These are phyloP conservation scores for Senecio squalidus DNA, from an alignment of 140 eudicot species.

Conservation along the genomic window DNA sequence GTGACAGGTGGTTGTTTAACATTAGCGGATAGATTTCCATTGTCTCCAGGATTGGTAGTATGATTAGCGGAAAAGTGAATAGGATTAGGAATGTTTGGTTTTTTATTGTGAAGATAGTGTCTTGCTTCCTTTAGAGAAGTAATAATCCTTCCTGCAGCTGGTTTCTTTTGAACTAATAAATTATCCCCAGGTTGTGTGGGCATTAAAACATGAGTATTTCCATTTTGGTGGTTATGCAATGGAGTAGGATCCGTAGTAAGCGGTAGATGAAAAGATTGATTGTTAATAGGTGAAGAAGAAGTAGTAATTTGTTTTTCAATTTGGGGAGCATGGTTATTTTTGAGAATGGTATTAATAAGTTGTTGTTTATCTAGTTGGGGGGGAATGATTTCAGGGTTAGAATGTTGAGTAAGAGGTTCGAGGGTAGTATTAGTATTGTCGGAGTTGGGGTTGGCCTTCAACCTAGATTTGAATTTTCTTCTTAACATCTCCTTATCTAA, in stretches of 20 bases:
- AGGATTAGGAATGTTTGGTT: slow-evolving; percentile 16
- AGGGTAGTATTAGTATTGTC: too few species aligned
- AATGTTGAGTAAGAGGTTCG: slow-evolving; percentile 42
- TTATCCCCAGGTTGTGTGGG: too few species aligned
- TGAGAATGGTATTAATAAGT: slow-evolving; percentile 46
- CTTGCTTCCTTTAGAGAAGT: slow-evolving; percentile 78
- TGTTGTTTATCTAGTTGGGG: slow-evolving; percentile 67
- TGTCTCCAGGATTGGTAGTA: slow-evolving; percentile 5
- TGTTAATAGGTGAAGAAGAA: too few species aligned
- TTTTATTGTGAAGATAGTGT: slow-evolving; percentile 56
- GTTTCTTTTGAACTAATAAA: slow-evolving; percentile 17
- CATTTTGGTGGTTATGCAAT: too few species aligned
- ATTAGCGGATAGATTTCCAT: slow-evolving; percentile 11
- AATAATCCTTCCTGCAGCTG: slow-evolving; percentile 39
- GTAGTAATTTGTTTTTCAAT: too few species aligned
- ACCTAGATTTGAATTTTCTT: slow-evolving; percentile 79
- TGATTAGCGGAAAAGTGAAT: too few species aligned
- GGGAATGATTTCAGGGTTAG: slow-evolving; percentile 18
- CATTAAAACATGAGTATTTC: too few species aligned
- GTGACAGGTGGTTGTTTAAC: too few species aligned
- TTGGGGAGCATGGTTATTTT: too few species aligned
- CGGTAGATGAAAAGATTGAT: too few species aligned
- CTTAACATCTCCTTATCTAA: slow-evolving; percentile 81
- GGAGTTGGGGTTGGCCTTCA: too few species aligned
- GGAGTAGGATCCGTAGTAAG: too few species aligned